Evolutionary conservation across 2,329 filamentous ascomycete species (phyloP), one percentile per base, ranked within the genome.

Genomic region (Monosporascus sp.): DNA sequence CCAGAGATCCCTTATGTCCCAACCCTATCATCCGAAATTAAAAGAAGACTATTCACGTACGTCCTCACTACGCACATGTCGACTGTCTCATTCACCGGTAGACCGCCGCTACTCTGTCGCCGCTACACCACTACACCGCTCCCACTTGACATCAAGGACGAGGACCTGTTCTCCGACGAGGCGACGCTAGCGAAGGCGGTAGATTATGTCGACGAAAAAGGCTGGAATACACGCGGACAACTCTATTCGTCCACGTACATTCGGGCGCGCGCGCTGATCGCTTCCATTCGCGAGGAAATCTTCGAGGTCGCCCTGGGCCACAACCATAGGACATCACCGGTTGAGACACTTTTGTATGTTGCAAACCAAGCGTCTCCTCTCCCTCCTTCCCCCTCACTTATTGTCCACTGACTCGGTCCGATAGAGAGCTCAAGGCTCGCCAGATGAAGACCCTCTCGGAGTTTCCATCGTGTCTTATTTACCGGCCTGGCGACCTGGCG

Each of bases 241-340:
- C 54, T 71, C 2, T 63, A 69, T 36, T 57, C 67, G 3, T 58
- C 69, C 8, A 73, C 72, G 1, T 54, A 67, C 48, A 56, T 65
- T 40, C 63, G 66, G 19, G 61, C 61, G 5, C 61, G 66, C 5
- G 51, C 57, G 16, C 56, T 75, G 11, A 71, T 84, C 37, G 75
- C 76, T 2, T 62, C 72, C 1, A 72, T 85, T 7, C 72, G 79
- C 2, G 82, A 86, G 56, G 82, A 86, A 48, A 76, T 86, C 5
- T 71, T 86, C 5, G 79, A 84, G 56, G 71, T 85, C 22, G 80
- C 81, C 0, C 66, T 84, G 0, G 76, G 76, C 4, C 60, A 67
- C 3, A 63, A 64, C 52, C 63, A 66, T 7, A 66, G 69, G 9
- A 71, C 75, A 8, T 66, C 75, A 8, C 66, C 77, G 4, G 54